A percentile compares a stretch with the other conserved stretches of the same genome.
These are phyloP conservation scores for Carex kokanica DNA, from an alignment of 176 grass and related monocot genomes.

Conservation along the genomic window DNA sequence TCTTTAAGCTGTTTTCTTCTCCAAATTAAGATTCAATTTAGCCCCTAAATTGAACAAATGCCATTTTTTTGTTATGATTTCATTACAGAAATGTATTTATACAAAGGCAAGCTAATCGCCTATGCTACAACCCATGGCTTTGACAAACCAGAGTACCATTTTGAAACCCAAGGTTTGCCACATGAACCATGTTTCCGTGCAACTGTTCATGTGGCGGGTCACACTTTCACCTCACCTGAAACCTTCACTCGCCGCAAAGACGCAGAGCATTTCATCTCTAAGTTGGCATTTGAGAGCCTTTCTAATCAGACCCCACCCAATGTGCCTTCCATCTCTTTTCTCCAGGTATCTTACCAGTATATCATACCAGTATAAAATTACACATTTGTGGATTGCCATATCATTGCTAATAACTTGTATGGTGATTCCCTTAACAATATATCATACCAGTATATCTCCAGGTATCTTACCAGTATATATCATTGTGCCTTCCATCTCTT, in stretches of 20 bases:
- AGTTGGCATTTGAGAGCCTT: constrained; percentile 37
- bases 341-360: constrained; percentile 30
- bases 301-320: not conserved
- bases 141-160: constrained; percentile 31
- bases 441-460: no score
- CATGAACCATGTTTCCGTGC: constrained; percentile 43
- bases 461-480: no score
- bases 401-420: not conserved
- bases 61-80: not conserved
- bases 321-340: constrained; percentile 23
- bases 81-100: not conserved
- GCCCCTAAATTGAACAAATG: not conserved
- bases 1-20: no score
- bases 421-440: not conserved
- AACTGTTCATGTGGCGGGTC: constrained; percentile 37
- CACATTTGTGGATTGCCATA: not conserved
- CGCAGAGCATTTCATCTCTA: constrained; percentile 53
- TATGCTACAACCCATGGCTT: constrained; percentile 4
- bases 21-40: no score
- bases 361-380: not conserved
- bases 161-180: constrained; percentile 16
- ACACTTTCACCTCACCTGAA: constrained; percentile 31
- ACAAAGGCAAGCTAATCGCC: not conserved
- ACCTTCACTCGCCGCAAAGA: constrained; percentile 48
- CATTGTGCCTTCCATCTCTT: no score